A percentile compares a stretch with the other conserved stretches of the same genome.
phyloP scores from a whole-genome alignment of 768 basidiomycete species.

The Termitomyces bulborhizus region DNA sequence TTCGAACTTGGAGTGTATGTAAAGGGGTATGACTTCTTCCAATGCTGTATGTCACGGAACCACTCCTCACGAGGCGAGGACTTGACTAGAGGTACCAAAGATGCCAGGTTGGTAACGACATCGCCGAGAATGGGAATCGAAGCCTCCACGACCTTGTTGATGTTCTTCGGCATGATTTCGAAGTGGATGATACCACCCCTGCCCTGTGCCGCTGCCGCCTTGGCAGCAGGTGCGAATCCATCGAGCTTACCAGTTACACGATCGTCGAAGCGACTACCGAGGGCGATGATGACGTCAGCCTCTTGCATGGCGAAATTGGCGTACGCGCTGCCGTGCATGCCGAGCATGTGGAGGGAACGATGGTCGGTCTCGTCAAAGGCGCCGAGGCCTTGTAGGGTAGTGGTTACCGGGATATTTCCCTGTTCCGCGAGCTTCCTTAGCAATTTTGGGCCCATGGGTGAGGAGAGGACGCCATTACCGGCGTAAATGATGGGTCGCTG shows the following conservation, averaged over 20 bases:
- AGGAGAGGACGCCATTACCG: constrained; percentile 84
- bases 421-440: constrained; percentile 71
- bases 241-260: constrained; percentile 92
- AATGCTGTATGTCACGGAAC: constrained; percentile 75
- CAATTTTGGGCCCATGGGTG: constrained; percentile 74
- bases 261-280: constrained; percentile 96
- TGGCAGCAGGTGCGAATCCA: constrained; percentile 87
- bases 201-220: constrained; percentile 77
- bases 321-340: constrained; percentile 97
- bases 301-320: constrained; percentile 98
- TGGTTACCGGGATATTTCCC: constrained; percentile 96
- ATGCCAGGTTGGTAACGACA: constrained; percentile 75
- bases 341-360: constrained; percentile 91
- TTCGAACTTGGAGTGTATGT: constrained; percentile 64
- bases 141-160: constrained; percentile 98
- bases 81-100: constrained; percentile 76
- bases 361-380: constrained; percentile 89
- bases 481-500: constrained; percentile 90
- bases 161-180: constrained; percentile 96
- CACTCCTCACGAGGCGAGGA: constrained; percentile 62
- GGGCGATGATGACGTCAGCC: constrained; percentile 96
- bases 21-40: constrained; percentile 91
- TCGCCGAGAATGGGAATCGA: constrained; percentile 93
- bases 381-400: constrained; percentile 93
- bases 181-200: constrained; percentile 98